Conservation (phyloP, 768 basidiomycete species). For the Saitozyma podzolica region DNA sequence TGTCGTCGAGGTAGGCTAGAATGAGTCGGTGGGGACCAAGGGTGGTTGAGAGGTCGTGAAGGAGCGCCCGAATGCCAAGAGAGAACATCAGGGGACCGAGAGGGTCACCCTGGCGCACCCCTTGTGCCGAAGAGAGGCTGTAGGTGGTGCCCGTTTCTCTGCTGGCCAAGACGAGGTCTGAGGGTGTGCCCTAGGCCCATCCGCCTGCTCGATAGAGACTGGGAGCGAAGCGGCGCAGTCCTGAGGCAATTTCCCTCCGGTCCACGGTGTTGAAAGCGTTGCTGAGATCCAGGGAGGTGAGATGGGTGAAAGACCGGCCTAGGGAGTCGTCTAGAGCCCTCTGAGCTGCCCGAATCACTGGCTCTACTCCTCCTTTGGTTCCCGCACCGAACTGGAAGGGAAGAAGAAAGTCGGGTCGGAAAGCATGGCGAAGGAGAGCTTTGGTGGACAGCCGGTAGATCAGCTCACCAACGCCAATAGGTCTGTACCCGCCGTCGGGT, state of each 20-base stretch:
- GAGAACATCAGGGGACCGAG: constrained; percentile 32
- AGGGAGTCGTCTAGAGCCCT: constrained; percentile 13
- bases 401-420: constrained; percentile 4
- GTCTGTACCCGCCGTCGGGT: constrained; percentile 24
- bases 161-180: constrained; percentile 7
- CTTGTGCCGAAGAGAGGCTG: constrained; percentile 18
- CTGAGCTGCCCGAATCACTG: constrained; percentile 17
- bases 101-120: constrained; percentile 35
- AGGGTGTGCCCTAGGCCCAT: constrained; percentile 3
- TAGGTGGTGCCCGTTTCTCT: not conserved
- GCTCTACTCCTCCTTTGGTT: constrained; percentile 21
- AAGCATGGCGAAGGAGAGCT: constrained; percentile 10
- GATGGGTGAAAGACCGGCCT: constrained; percentile 8
- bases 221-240: constrained; percentile 18
- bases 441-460: constrained; percentile 27
- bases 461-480: constrained; percentile 34
- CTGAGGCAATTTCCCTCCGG: constrained; percentile 3
- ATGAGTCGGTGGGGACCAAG: constrained; percentile 11
- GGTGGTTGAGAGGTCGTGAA: constrained; percentile 2
- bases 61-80: constrained; percentile 9
- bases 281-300: constrained; percentile 24
- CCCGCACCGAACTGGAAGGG: constrained; percentile 25
- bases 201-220: constrained; percentile 9
- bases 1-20: constrained; percentile 25
- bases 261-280: constrained; percentile 36